Percentiles rank a stretch among this genome's conserved stretches.
These are phyloP conservation scores for Malassezia sympodialis DNA, from an alignment of 1,284 basidiomycete species.

Conservation along the genomic window DNA sequence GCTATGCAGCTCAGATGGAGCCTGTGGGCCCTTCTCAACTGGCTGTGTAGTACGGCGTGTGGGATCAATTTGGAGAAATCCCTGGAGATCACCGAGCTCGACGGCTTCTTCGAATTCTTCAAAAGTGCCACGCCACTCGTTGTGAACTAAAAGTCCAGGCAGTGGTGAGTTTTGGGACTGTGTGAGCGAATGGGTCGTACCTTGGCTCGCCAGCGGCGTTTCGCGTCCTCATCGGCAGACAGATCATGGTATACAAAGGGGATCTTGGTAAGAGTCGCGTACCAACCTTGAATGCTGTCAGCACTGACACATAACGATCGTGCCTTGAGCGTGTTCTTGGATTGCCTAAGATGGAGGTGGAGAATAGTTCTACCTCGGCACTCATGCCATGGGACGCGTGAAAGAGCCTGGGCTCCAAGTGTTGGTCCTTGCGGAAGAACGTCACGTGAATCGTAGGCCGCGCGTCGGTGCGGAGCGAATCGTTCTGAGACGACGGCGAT, in stretches of 20 bases:
- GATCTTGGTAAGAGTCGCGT: conserved; percentile 15
- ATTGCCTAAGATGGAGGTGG: conserved; percentile 45
- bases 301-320: conserved; percentile 39
- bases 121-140: conserved; percentile 46
- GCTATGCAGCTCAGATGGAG: neutral
- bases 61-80: conserved; percentile 32
- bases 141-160: conserved; percentile 44
- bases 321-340: conserved; percentile 39
- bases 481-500: conserved; percentile 1
- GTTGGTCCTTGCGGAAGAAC: neutral
- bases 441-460: conserved; percentile 16
- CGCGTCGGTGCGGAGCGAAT: conserved; percentile 8
- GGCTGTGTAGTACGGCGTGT: conserved; percentile 2
- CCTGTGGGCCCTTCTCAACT: neutral
- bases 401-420: neutral
- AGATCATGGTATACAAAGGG: conserved; percentile 44
- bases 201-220: conserved; percentile 44
- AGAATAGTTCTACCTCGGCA: conserved; percentile 42
- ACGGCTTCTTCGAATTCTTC: conserved; percentile 47
- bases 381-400: conserved; percentile 5
- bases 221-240: conserved; percentile 43
- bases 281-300: conserved; percentile 20
- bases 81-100: conserved; percentile 42
- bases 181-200: conserved; percentile 7
- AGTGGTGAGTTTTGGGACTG: conserved; percentile 34